Evolutionary conservation across 2,329 filamentous ascomycete species (phyloP).

Genomic region (Tolypocladium tropicale): DNA sequence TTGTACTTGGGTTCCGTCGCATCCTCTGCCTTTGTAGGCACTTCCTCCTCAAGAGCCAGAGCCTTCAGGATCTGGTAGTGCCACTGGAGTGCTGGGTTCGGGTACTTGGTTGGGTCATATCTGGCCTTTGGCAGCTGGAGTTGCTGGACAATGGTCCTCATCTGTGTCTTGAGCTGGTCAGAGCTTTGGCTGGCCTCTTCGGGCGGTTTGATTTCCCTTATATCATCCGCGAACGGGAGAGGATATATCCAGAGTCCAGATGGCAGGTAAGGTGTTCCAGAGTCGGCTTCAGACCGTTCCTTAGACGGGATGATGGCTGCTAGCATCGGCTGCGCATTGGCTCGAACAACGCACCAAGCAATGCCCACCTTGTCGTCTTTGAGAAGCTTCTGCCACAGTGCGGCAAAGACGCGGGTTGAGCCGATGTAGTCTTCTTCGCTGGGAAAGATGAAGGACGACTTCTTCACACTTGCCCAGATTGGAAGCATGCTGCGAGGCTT

Average conservation of each 20-base stretch:
- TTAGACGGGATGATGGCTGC: conserved; percentile 73
- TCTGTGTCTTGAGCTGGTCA: conserved; percentile 64
- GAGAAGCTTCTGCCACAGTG: conserved; percentile 78
- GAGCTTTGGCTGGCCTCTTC: conserved; percentile 45
- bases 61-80: conserved; percentile 92
- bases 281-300: conserved; percentile 52
- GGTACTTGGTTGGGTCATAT: conserved; percentile 80
- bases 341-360: conserved; percentile 79
- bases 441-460: conserved; percentile 87
- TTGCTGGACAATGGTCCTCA: conserved; percentile 75
- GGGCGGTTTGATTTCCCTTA: conserved; percentile 62
- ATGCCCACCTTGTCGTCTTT: conserved; percentile 72
- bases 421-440: conserved; percentile 84
- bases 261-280: conserved; percentile 60
- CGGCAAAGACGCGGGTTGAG: conserved; percentile 85
- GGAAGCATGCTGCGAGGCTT: conserved; percentile 68
- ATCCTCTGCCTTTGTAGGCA: conserved; percentile 65
- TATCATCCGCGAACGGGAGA: conserved; percentile 81
- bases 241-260: conserved; percentile 83
- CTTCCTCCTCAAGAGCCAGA: conserved; percentile 81
- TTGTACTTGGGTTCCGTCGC: conserved; percentile 74
- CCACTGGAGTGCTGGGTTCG: conserved; percentile 91
- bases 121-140: conserved; percentile 76
- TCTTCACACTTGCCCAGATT: conserved; percentile 75
- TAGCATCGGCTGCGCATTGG: conserved; percentile 69